phyloP scores from a whole-genome alignment of 306 rosid genomes.

The Castanea mollissima region DNA sequence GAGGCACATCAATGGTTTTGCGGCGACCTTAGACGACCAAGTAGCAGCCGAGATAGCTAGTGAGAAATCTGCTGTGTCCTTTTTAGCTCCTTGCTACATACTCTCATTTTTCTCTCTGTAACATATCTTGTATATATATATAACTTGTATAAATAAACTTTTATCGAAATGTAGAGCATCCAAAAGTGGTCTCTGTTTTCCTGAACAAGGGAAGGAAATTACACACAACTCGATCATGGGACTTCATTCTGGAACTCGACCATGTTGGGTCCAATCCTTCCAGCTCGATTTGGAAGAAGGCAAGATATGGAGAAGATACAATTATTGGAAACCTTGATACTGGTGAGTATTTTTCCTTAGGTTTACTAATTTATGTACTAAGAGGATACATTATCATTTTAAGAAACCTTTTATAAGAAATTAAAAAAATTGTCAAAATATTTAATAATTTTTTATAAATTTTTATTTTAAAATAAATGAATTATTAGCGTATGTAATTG shows the following conservation, averaged over 20 bases:
- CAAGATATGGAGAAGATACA: conserved; percentile 73
- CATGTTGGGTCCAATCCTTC: conserved; percentile 42
- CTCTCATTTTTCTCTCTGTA: background rate
- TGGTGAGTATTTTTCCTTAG: conserved; percentile 35
- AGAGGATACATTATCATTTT: too few relatives aligned
- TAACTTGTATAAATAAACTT: too few relatives aligned
- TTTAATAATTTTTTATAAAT: too few relatives aligned
- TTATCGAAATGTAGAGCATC: conserved; percentile 44
- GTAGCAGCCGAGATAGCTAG: conserved; percentile 66
- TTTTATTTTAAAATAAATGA: too few relatives aligned
- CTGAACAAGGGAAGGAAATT: conserved; percentile 66
- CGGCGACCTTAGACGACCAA: conserved; percentile 73
- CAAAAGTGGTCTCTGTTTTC: conserved; percentile 70
- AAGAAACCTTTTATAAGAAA: rapidly evolving
- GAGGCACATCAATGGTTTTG: conserved; percentile 89
- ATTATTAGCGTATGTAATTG: too few relatives aligned
- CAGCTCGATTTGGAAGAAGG: conserved; percentile 68
- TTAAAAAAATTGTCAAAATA: rapidly evolving
- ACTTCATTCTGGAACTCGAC: conserved; percentile 74
- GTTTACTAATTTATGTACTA: too few relatives aligned
- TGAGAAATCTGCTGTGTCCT: conserved; percentile 10
- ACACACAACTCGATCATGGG: conserved; percentile 91
- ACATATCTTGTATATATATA: background rate
- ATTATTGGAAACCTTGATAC: conserved; percentile 85
- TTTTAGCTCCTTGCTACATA: background rate